Percentiles rank a stretch among this genome's conserved stretches.
phyloP scores from a whole-genome alignment of 805 yeast genomes.

The Starmerella potacharoeniae region DNA sequence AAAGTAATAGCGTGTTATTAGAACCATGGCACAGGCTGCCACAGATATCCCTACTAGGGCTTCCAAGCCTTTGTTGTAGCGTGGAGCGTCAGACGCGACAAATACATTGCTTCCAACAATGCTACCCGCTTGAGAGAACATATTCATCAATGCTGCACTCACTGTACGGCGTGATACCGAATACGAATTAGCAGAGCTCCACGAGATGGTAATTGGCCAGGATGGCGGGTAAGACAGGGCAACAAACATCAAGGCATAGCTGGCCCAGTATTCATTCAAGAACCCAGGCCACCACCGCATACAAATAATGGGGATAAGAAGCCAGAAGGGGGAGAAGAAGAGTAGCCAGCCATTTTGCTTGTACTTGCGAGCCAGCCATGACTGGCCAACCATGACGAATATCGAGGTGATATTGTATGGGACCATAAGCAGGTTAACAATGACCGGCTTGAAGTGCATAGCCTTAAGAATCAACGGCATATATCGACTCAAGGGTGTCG shows the following conservation, averaged over 20 bases:
- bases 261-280: constrained; percentile 23
- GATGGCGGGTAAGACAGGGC: constrained; percentile 25
- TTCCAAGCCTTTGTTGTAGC: constrained; percentile 40
- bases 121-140: constrained; percentile 48
- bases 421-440: constrained; percentile 42
- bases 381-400: constrained; percentile 22
- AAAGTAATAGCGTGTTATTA: constrained; percentile 29
- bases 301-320: constrained; percentile 14
- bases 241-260: constrained; percentile 25
- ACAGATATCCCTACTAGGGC: constrained; percentile 24
- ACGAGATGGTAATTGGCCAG: constrained; percentile 24
- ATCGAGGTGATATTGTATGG: constrained; percentile 32
- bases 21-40: constrained; percentile 16
- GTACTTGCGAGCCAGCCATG: constrained; percentile 9
- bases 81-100: constrained; percentile 45
- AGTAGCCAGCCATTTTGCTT: constrained; percentile 14
- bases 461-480: constrained; percentile 36
- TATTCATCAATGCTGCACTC: constrained; percentile 53
- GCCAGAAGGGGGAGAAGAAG: constrained; percentile 17
- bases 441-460: constrained; percentile 42
- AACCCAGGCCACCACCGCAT: constrained; percentile 24
- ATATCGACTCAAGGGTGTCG: constrained; percentile 33
- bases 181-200: constrained; percentile 54
- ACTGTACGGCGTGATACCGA: constrained; percentile 55
- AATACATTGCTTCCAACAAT: constrained; percentile 49